Base-by-base conservation (phyloP, 2,329 filamentous ascomycete genomes). In the Rachicladosporium sp. region DNA sequence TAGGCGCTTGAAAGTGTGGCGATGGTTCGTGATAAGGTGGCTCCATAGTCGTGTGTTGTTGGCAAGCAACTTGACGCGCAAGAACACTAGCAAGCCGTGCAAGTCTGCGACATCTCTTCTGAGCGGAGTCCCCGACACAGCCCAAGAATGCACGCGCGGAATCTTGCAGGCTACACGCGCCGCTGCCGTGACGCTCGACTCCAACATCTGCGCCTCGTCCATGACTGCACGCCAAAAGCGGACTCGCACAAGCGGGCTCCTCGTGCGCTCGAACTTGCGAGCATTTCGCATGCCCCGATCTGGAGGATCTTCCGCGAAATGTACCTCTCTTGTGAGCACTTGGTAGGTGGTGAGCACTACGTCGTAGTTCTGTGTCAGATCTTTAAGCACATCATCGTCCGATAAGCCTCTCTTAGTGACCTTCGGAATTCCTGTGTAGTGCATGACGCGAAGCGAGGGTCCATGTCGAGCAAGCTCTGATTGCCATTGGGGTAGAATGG, bases 161-260 rank as follows among this genome's bases (percentile, higher is more conserved):
- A 98, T 80, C 19, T 81, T 66, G 31, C 78, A 76, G 30, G 87
- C 87, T 10, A 95, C 78, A 35, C 71, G 75, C 1, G 91, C 88
- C 21, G 89, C 84, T 49, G 85, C 80, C 50, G 78, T 88, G 3
- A 93, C 78, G 29, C 87, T 86, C 48, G 76, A 89, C 56, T 96
- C 89, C 32, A 96, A 78, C 82, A 94, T 93, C 54, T 98, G 91
- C 0, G 89, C 65, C 80, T 87, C 75, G 48, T 79, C 75, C 19
- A 79, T 64, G 50, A 73, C 76, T 1, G 93, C 75, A 32, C 89
- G 73, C 86, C 87, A 95, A 87, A 86, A 96, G 1, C 71, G 76
- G 11, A 95, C 75, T 48, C 82, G 74, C 7, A 88, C 77, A 5
- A 96, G 67, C 0, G 88, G 88, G 4, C 85, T 91, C 40, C 83